A percentile compares a stretch with the other conserved stretches of the same genome.
These are phyloP conservation scores for Misopates orontium DNA, from an alignment of 257 asterid genomes.

Conservation along the genomic window DNA sequence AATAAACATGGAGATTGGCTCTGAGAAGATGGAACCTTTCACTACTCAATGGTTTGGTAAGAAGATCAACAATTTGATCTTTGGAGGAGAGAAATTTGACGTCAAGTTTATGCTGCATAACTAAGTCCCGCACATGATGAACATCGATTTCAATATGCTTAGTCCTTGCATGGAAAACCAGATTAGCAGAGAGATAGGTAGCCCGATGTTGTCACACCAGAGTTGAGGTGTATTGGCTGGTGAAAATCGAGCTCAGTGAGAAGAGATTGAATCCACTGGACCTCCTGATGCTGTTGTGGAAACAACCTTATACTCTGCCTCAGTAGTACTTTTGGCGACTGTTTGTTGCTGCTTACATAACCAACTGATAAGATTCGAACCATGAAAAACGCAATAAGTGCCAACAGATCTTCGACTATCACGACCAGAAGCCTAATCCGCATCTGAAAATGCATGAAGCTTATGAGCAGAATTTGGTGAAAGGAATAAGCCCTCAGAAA, in stretches of 20 bases:
- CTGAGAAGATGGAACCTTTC: no score
- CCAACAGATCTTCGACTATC: not conserved
- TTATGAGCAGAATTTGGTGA: no score
- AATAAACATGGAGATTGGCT: no score
- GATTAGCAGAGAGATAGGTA: not conserved
- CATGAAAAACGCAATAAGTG: not conserved
- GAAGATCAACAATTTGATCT: no score
- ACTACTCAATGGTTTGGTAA: no score
- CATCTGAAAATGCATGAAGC: not conserved
- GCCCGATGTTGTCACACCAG: not conserved
- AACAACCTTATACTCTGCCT: not conserved
- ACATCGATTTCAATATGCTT: not conserved
- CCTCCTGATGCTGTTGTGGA: not conserved
- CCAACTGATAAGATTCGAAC: not conserved
- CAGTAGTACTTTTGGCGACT: not conserved
- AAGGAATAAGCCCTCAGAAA: not conserved
- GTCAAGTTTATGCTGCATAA: not conserved
- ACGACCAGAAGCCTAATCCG: not conserved
- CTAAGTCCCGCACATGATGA: not conserved
- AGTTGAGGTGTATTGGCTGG: no score
- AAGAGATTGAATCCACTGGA: not conserved
- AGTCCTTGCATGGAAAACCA: not conserved
- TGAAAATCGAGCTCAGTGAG: not conserved
- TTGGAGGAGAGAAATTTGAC: no score
- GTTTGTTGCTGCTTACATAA: not conserved